Conservation (phyloP, 2,329 filamentous ascomycete species). For the Xylaria sp. region DNA sequence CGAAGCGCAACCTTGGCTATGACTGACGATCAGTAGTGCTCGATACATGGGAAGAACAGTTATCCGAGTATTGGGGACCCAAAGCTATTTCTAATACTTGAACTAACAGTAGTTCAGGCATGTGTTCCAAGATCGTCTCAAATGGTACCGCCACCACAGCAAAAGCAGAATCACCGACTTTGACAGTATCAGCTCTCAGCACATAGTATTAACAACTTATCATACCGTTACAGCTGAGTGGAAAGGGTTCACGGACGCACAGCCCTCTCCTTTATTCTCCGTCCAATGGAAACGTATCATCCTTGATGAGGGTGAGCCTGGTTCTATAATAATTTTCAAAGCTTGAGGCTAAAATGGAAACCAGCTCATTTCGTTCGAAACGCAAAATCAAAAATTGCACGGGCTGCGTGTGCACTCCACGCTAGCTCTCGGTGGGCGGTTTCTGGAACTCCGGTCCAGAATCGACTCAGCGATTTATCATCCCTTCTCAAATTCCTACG, state of each 20-base stretch:
- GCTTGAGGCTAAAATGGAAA: neutral
- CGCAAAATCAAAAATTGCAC: conserved; percentile 49
- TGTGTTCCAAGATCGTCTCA: neutral
- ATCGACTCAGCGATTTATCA: conserved; percentile 56
- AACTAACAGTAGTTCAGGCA: conserved; percentile 6
- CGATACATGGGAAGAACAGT: conserved; percentile 54
- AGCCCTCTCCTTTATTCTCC: conserved; percentile 48
- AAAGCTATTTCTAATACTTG: neutral
- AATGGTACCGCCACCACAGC: conserved; percentile 17
- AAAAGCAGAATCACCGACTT: neutral
- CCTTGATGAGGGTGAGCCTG: conserved; percentile 53
- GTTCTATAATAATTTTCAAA: neutral
- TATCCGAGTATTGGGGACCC: conserved; percentile 39
- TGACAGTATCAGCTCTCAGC: neutral
- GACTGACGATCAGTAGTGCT: conserved; percentile 47
- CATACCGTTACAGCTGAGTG: conserved; percentile 19
- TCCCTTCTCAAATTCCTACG: conserved; percentile 58
- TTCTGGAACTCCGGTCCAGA: conserved; percentile 62
- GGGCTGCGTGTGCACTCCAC: conserved; percentile 53
- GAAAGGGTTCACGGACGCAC: neutral
- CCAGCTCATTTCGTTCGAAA: conserved; percentile 58
- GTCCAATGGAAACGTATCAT: conserved; percentile 54
- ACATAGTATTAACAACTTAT: conserved; percentile 23
- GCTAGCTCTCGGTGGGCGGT: conserved; percentile 58
- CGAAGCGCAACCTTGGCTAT: neutral